These are phyloP conservation scores for Hygrophila difformis DNA, from an alignment of 257 asterid genomes.

Conservation along the genomic window DNA sequence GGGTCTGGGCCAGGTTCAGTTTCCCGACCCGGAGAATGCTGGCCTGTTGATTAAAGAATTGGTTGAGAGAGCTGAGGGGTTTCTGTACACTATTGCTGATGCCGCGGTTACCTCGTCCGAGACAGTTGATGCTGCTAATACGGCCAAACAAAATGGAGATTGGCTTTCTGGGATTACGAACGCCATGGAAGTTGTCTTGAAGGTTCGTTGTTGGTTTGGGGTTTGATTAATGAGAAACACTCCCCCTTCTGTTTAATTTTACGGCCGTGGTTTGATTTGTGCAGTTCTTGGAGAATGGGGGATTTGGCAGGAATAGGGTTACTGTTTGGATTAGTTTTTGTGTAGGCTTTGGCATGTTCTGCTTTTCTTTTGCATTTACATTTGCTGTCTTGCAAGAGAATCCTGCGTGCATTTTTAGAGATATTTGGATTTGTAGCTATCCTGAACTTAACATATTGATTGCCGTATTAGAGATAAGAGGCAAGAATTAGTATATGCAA, in stretches of 20 bases:
- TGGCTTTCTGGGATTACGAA: constrained; percentile 96
- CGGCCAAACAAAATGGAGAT: constrained; percentile 59
- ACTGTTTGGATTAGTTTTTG: too few relatives aligned
- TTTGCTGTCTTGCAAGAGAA: constrained; percentile 4
- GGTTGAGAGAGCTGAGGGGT: constrained; percentile 68
- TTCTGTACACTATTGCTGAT: constrained; percentile 81
- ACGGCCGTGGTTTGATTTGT: too few relatives aligned
- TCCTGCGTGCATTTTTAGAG: neutral
- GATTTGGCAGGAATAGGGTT: too few relatives aligned
- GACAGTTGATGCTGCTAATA: constrained; percentile 34
- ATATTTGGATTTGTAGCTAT: neutral
- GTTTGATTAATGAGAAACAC: too few relatives aligned
- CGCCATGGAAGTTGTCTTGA: constrained; percentile 84
- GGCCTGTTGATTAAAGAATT: constrained; percentile 45
- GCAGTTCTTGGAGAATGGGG: constrained; percentile 10
- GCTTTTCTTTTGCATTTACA: neutral
- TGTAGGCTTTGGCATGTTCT: too few relatives aligned
- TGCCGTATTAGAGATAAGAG: too few relatives aligned
- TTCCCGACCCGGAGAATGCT: constrained; percentile 57
- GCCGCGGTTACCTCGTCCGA: constrained; percentile 67
- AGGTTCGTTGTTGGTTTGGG: constrained; percentile 47
- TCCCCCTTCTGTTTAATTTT: too few relatives aligned
- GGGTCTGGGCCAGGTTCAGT: constrained; percentile 73
- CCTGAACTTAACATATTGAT: neutral
- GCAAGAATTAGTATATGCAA: too few relatives aligned